Evolutionary conservation across 2,329 filamentous ascomycete species (phyloP).

Genomic region (Sporothrix humicola): DNA sequence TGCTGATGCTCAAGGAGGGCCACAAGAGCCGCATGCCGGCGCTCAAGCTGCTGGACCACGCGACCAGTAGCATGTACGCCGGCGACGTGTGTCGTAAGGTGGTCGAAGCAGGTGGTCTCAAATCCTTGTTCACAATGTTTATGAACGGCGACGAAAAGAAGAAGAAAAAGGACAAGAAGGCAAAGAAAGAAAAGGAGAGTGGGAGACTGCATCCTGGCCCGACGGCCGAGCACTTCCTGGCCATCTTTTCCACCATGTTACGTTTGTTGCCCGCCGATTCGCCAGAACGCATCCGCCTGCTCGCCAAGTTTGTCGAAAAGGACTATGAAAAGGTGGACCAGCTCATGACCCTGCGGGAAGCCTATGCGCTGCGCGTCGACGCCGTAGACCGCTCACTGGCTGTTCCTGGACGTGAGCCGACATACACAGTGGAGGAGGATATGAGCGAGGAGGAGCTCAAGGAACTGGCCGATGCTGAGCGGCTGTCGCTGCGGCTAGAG

Average conservation of each 20-base stretch:
- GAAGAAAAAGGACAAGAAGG: slow-evolving; percentile 33
- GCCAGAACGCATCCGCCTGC: slow-evolving; percentile 75
- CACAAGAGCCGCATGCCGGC: slow-evolving; percentile 71
- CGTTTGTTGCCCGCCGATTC: slow-evolving; percentile 79
- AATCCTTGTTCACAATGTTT: slow-evolving; percentile 83
- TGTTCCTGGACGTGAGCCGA: slow-evolving; percentile 41
- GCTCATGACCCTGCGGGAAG: slow-evolving; percentile 72
- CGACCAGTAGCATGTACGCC: slow-evolving; percentile 56
- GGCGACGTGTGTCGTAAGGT: slow-evolving; percentile 72
- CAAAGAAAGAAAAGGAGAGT: background rate
- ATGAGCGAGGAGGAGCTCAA: slow-evolving; percentile 64
- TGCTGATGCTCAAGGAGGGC: slow-evolving; percentile 90
- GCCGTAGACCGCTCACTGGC: slow-evolving; percentile 68
- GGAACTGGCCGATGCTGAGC: slow-evolving; percentile 66
- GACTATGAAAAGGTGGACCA: slow-evolving; percentile 84
- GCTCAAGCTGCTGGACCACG: slow-evolving; percentile 83
- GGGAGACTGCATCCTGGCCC: slow-evolving; percentile 61
- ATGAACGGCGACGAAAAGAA: slow-evolving; percentile 62
- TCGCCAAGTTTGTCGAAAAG: slow-evolving; percentile 96
- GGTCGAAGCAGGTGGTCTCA: slow-evolving; percentile 83
- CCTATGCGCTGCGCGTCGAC: slow-evolving; percentile 68
- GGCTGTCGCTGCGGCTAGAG: slow-evolving; percentile 76
- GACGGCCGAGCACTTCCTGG: slow-evolving; percentile 78
- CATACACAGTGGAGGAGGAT: slow-evolving; percentile 53
- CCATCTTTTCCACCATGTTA: slow-evolving; percentile 83